These are phyloP conservation scores for Sporisorium scitamineum DNA, from an alignment of 1,284 basidiomycete genomes.

Conservation along the genomic window DNA sequence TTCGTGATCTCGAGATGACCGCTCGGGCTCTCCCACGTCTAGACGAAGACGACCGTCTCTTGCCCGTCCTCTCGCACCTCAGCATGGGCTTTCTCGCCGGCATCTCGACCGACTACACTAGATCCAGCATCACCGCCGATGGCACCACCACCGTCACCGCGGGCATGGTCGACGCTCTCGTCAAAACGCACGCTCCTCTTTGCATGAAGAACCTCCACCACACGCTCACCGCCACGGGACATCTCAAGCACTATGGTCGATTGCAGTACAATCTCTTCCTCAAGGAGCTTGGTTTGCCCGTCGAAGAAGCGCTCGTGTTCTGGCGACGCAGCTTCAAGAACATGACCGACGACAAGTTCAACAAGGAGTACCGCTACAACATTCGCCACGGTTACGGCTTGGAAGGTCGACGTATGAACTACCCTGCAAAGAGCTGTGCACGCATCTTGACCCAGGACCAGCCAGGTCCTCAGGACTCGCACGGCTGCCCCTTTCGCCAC, in stretches of 20 bases:
- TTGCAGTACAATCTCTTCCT: conserved; percentile 94
- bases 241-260: conserved; percentile 92
- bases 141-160: conserved; percentile 80
- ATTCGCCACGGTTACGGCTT: conserved; percentile 95
- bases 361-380: conserved; percentile 98
- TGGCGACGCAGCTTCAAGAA: conserved; percentile 87
- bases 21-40: conserved; percentile 89
- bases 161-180: conserved; percentile 91
- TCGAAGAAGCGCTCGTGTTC: conserved; percentile 94
- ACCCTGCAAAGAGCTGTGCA: conserved; percentile 92
- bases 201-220: conserved; percentile 95
- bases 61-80: conserved; percentile 91
- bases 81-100: conserved; percentile 95
- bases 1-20: conserved; percentile 86
- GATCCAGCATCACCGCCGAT: conserved; percentile 70
- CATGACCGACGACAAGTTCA: conserved; percentile 91
- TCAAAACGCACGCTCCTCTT: conserved; percentile 89
- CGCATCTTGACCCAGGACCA: conserved; percentile 85
- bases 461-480: conserved; percentile 79
- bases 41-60: conserved; percentile 91
- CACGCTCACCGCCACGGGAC: conserved; percentile 80
- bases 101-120: conserved; percentile 82
- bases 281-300: conserved; percentile 86
- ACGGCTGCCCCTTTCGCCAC: conserved; percentile 96
- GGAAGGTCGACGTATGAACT: conserved; percentile 93